Base-by-base conservation (phyloP, 257 asterid genomes). In the Solanum sejunctum region DNA sequence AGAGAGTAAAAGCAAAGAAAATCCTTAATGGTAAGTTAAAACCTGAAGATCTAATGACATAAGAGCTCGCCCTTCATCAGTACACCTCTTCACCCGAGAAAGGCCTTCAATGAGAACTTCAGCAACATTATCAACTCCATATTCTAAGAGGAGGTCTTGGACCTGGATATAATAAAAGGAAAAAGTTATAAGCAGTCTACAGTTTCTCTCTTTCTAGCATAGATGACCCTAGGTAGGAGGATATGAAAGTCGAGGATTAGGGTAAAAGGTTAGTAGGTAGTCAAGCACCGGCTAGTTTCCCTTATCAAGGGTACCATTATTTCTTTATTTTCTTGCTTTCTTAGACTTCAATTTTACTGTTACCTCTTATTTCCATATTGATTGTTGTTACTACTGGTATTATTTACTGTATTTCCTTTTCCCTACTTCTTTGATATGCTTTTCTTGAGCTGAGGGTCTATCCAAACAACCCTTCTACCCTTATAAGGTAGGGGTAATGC, bases 21-120 rank as follows among this genome's bases (percentile, higher is more conserved):
- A 28, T 52, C 49, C 26, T 56, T 28, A 32, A 57, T 57, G 61
- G 86, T 71, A 80, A 86, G 45, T 55, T 56, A 81, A 87, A 84
- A 97, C 99, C 99, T 97, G 99, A 85, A 95, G 98, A 95, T 97
- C 99, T 77, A 97, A 89, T 11, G 98, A 93, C 99, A 97, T 97
- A 85, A 97, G 99, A 3, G 99, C 99, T 69, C 98, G 91, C 83
- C 99, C 99, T 90, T 97, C 99, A 86, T 97, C 98, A 47, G 98
- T 97, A 86, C 99, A 97, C 86, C 94, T 94, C 88, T 93, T 95
- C 88, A 97, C 98, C 85, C 98, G 91, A 20, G 99, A 97, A 75
- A 95, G 92, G 86, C 99, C 99, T 90, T 97, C 99, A 49, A 92
- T 85, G 81, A 95, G 96, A 86, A 95, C 90, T 89, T 92, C 98